phyloP scores from a whole-genome alignment of 371 early-diverging fungal species.

The Spraguea lophii region DNA sequence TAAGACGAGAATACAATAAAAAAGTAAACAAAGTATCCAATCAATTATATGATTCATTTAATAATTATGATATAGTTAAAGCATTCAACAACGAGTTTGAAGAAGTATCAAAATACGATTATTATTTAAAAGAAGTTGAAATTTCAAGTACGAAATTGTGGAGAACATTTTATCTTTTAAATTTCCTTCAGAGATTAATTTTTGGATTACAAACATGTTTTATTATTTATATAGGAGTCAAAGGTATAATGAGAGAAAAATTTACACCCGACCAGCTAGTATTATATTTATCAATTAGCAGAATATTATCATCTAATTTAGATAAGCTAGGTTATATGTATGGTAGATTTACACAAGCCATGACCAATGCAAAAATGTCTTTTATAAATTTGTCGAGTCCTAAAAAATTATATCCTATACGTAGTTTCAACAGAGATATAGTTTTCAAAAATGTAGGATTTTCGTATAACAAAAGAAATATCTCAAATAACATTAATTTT shows the following conservation, averaged over 20 bases:
- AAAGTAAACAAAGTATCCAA: conserved; percentile 18
- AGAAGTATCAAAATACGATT: conserved; percentile 28
- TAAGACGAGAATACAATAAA: conserved; percentile 26
- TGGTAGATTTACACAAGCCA: conserved; percentile 23
- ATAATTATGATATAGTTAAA: conserved; percentile 33
- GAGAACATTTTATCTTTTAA: conserved; percentile 30
- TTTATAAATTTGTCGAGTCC: not conserved
- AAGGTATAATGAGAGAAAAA: conserved; percentile 5
- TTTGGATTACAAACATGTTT: conserved; percentile 11
- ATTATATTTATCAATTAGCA: conserved; percentile 19
- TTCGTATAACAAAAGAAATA: conserved; percentile 1
- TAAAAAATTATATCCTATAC: not conserved
- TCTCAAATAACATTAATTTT: conserved; percentile 33
- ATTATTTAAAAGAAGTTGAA: conserved; percentile 10
- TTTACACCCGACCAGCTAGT: conserved; percentile 14
- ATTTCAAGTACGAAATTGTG: conserved; percentile 9
- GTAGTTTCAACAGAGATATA: conserved; percentile 10
- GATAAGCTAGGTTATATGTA: conserved; percentile 40
- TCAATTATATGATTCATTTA: conserved; percentile 24
- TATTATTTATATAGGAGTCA: conserved; percentile 17
- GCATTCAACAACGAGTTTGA: conserved; percentile 21
- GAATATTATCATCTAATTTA: conserved; percentile 9
- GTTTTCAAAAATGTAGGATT: conserved; percentile 13
- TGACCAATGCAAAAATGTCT: conserved; percentile 19
- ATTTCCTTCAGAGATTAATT: conserved; percentile 30